Percentiles rank a stretch among this genome's conserved stretches.
These are phyloP conservation scores for Paraconiothyrium sp. DNA, from an alignment of 2,329 filamentous ascomycete genomes.

Conservation along the genomic window DNA sequence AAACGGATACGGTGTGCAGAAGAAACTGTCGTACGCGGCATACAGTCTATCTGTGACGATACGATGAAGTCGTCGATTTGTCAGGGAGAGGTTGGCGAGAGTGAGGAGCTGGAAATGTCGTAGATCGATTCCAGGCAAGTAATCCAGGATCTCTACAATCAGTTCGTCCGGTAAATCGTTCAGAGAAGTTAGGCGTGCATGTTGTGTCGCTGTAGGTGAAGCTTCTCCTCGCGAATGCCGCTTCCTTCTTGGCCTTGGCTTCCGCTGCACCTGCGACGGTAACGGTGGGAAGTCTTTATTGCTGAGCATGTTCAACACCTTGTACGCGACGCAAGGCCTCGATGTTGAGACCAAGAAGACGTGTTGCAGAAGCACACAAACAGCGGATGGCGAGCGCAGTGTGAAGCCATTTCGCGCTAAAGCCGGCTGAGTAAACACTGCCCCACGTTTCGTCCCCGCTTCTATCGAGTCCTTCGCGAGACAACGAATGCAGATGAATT, in stretches of 20 bases:
- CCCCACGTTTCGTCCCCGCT: neutral
- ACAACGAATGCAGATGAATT: neutral
- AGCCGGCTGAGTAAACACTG: neutral
- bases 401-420: neutral
- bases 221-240: neutral
- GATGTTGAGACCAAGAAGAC: neutral
- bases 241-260: neutral
- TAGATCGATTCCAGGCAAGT: constrained; percentile 31
- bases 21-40: constrained; percentile 30
- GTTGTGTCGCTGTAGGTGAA: neutral
- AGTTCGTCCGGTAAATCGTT: constrained; percentile 41
- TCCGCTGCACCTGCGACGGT: constrained; percentile 22
- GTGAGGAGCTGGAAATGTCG: constrained; percentile 28
- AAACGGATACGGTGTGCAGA: constrained; percentile 39
- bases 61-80: constrained; percentile 34
- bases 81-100: constrained; percentile 33
- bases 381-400: neutral
- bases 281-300: constrained; percentile 34
- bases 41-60: constrained; percentile 34
- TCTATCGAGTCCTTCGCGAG: neutral
- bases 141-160: constrained; percentile 34
- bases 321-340: neutral
- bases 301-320: constrained; percentile 17
- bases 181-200: constrained; percentile 16
- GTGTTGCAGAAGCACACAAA: neutral